Conservation (phyloP, 305 asterid genomes). For the Fraxinus latifolia region DNA sequence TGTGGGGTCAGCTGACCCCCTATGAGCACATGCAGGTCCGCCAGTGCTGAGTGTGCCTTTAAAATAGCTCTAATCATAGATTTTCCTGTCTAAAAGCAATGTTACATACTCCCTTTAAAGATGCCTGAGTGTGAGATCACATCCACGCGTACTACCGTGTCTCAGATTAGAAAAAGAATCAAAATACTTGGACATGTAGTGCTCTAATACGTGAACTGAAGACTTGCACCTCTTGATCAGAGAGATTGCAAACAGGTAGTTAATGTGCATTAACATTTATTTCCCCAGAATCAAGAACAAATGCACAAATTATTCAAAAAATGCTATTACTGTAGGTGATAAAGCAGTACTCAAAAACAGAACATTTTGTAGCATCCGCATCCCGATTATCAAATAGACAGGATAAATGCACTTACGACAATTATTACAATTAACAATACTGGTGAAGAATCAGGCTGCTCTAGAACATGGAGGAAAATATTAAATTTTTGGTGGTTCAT, state of each 20-base stretch:
- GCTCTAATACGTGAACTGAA: neutral
- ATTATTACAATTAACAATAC: neutral
- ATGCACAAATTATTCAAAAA: neutral
- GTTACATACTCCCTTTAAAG: neutral
- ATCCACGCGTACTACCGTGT: neutral
- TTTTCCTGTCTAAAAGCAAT: neutral
- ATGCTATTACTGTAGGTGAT: neutral
- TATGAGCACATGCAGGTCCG: neutral
- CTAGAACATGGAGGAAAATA: neutral
- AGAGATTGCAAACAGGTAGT: neutral
- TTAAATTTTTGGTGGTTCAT: slow-evolving; percentile 5
- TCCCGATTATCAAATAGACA: neutral
- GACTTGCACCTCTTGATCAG: neutral
- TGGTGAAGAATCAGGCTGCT: neutral
- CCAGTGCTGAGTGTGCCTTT: neutral
- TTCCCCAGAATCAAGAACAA: neutral
- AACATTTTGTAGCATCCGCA: neutral
- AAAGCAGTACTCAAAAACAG: slow-evolving; percentile 3
- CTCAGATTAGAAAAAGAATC: neutral
- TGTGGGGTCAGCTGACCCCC: neutral
- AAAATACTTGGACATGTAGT: neutral
- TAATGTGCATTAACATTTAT: neutral
- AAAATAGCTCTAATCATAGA: neutral
- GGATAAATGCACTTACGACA: neutral
- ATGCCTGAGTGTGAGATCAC: neutral